Conservation (phyloP, 1,284 basidiomycete species). For the Leccinum laetum region DNA sequence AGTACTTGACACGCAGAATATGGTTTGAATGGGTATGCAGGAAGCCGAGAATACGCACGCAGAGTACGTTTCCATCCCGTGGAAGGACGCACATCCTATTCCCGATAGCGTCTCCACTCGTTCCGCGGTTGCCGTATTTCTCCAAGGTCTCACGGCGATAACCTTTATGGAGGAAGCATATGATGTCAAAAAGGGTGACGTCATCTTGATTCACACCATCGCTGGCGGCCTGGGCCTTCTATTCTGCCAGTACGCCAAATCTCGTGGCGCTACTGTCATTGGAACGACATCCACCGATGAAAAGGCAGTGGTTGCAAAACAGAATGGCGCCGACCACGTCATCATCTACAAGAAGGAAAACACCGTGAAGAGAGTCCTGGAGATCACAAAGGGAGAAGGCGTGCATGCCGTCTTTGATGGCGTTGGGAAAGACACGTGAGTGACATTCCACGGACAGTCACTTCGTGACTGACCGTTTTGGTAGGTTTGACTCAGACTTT, state of each 20-base stretch:
- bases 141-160: constrained; percentile 84
- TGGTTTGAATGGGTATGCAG: constrained; percentile 34
- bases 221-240: constrained; percentile 78
- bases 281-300: constrained; percentile 89
- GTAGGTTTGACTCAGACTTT: constrained; percentile 82
- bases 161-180: constrained; percentile 86
- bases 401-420: constrained; percentile 92
- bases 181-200: constrained; percentile 73
- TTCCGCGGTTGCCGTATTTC: constrained; percentile 64
- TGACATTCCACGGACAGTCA: constrained; percentile 4
- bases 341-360: constrained; percentile 79
- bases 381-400: constrained; percentile 82
- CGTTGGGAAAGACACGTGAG: constrained; percentile 90
- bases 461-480: neutral
- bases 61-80: constrained; percentile 74
- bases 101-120: constrained; percentile 62
- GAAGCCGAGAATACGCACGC: constrained; percentile 62
- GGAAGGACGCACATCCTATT: constrained; percentile 57
- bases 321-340: constrained; percentile 85
- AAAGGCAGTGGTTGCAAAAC: constrained; percentile 84
- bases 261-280: constrained; percentile 85
- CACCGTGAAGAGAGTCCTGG: constrained; percentile 70
- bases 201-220: constrained; percentile 84
- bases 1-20: neutral
- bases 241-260: constrained; percentile 63